These are phyloP conservation scores for Diaporthe caulivora DNA, from an alignment of 2,329 filamentous ascomycete genomes.

Conservation along the genomic window DNA sequence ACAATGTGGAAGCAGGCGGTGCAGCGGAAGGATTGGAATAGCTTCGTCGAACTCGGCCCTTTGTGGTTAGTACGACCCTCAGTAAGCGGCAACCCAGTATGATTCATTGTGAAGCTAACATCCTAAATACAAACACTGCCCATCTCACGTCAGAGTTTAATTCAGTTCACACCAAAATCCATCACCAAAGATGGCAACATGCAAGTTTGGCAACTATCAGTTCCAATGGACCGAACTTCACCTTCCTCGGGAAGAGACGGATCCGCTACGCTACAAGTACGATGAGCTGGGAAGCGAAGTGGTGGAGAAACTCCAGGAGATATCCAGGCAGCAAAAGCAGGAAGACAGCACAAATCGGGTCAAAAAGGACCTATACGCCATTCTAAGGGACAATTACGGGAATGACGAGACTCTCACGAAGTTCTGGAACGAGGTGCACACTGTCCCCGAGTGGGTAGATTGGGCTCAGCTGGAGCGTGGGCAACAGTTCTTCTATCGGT, in stretches of 20 bases:
- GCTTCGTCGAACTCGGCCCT: not conserved
- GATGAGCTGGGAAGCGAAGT: conserved; percentile 3
- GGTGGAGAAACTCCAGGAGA: not conserved
- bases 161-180: not conserved
- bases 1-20: not conserved
- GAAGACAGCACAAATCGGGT: not conserved
- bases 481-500: conserved; percentile 1
- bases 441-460: conserved; percentile 1
- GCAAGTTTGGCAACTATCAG: conserved; percentile 6
- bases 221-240: conserved; percentile 12
- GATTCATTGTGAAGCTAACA: not conserved
- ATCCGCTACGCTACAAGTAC: conserved; percentile 8
- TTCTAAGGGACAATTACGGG: not conserved
- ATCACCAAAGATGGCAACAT: not conserved
- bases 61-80: not conserved
- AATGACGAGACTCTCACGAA: not conserved
- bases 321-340: not conserved
- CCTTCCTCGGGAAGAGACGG: not conserved
- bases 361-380: not conserved
- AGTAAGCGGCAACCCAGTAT: not conserved
- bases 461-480: conserved; percentile 6
- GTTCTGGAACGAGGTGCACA: conserved; percentile 8
- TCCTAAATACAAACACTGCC: not conserved
- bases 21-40: not conserved
- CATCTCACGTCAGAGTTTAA: not conserved